Evolutionary conservation across 805 yeast genomes (phyloP), one percentile per base, ranked within the genome.

Genomic region (Saccharomycopsis lassenensis): DNA sequence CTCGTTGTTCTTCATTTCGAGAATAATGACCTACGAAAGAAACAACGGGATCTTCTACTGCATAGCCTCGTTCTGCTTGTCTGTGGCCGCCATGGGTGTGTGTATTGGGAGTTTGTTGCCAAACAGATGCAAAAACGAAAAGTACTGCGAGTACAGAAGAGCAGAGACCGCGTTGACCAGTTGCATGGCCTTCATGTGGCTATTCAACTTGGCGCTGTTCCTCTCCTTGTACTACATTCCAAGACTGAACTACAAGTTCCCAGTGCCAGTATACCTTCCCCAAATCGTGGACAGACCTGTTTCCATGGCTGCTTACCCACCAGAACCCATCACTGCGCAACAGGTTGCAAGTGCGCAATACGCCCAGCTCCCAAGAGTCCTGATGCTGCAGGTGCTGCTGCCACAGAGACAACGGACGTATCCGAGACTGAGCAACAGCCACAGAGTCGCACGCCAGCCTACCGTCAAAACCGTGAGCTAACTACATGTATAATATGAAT

Each of bases 11-110:
- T 61, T 63, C 41, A 48, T 63, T 19, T 49, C 56, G 14, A 54
- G 52, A n/a, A 40, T 59, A n/a, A 52, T 63, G 35, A 56, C 56
- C 36, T 63, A 58, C 37, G 68, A 61, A 35, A 53, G 46, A 35
- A 45, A 63, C 36, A 61, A 61, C 38, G 67, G 67, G 2, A 56
- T 62, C 20, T 59, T 62, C 35, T 63, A 61, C 38, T 60, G 66
- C 35, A 36, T 58, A 8, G 46, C 56, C 2, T 59, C 62, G 2
- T 43, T 56, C 15, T 31, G 62, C 4, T 44, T 63, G 43, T 56
- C 61, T 24, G 41, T 61, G 7, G 56, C 59, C 11, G 52, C 66
- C 5, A 58, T 64, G 42, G 47, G 48, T 14, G 47, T 43, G 5
- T 23, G 33, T 15, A 39, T 41, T 24, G 48, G 46, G 4, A 27